Evolutionary conservation across 2,329 filamentous ascomycete genomes (phyloP).

Genomic region (Colletotrichum euphorbiae): DNA sequence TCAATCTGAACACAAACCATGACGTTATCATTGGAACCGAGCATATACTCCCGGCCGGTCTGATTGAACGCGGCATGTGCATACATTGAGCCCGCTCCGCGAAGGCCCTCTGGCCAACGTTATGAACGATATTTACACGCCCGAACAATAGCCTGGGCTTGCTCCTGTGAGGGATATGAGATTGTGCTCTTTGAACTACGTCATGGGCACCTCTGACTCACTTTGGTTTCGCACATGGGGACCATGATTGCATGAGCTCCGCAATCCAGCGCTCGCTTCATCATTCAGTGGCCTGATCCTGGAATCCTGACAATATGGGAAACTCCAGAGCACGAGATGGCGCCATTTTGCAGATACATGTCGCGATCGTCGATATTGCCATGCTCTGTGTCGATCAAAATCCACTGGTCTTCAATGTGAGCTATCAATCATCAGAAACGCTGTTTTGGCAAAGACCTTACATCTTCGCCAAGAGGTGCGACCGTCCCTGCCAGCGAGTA

Average conservation of each 20-base stretch:
- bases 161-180: conserved; percentile 35
- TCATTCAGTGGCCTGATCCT: conserved; percentile 12
- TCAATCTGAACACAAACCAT: conserved; percentile 60
- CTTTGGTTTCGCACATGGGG: conserved; percentile 44
- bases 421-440: background rate
- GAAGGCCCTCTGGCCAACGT: conserved; percentile 42
- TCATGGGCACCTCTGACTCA: background rate
- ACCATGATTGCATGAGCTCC: conserved; percentile 64
- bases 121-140: conserved; percentile 45
- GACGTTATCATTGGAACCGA: conserved; percentile 61
- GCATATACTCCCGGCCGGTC: conserved; percentile 56
- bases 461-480: conserved; percentile 47
- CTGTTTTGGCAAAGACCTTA: conserved; percentile 33
- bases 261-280: conserved; percentile 56
- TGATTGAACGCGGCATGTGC: conserved; percentile 45
- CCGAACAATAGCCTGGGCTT: conserved; percentile 44
- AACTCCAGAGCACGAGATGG: conserved; percentile 13
- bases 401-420: background rate
- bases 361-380: conserved; percentile 1
- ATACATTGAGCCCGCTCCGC: conserved; percentile 48
- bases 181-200: background rate
- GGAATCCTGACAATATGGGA: conserved; percentile 16
- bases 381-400: conserved; percentile 24
- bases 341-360: conserved; percentile 20
- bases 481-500: conserved; percentile 48